Conservation (phyloP, 257 asterid genomes). For the Nicotiana tomentosiformis region DNA sequence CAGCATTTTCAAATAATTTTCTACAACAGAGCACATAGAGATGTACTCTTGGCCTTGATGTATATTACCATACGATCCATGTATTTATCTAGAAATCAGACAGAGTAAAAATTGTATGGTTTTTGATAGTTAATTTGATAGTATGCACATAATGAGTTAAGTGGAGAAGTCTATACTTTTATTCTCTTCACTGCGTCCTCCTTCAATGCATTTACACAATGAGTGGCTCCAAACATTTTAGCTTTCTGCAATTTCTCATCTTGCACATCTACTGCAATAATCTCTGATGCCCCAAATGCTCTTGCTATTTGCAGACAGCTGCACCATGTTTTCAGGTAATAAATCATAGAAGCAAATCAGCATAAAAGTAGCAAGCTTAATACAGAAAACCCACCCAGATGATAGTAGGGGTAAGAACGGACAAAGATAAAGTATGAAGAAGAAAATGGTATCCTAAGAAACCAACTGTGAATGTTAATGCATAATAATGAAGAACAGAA, state of each 20-base stretch:
- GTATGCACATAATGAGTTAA: not conserved
- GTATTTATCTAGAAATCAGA: not conserved
- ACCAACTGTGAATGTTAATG: not conserved
- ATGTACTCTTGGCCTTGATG: not conserved
- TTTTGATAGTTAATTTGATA: not conserved
- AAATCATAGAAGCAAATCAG: conserved; percentile 5
- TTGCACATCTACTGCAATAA: conserved; percentile 91
- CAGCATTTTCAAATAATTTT: not conserved
- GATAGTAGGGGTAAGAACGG: not conserved
- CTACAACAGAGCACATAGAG: not conserved
- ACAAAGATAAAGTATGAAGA: not conserved
- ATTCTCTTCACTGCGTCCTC: conserved; percentile 76
- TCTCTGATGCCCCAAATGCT: conserved; percentile 97
- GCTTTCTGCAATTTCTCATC: conserved; percentile 93
- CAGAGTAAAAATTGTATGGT: not conserved
- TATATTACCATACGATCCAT: not conserved
- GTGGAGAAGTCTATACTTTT: conserved; percentile 33
- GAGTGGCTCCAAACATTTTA: conserved; percentile 78
- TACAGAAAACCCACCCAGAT: not conserved
- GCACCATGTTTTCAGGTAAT: conserved; percentile 33
- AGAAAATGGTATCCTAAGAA: not conserved
- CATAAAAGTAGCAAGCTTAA: conserved; percentile 2
- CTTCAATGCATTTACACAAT: conserved; percentile 59
- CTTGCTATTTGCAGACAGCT: conserved; percentile 97
- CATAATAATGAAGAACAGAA: not conserved